phyloP scores from a whole-genome alignment of 108 stramenopile species.

The Cyclotella sp. region DNA sequence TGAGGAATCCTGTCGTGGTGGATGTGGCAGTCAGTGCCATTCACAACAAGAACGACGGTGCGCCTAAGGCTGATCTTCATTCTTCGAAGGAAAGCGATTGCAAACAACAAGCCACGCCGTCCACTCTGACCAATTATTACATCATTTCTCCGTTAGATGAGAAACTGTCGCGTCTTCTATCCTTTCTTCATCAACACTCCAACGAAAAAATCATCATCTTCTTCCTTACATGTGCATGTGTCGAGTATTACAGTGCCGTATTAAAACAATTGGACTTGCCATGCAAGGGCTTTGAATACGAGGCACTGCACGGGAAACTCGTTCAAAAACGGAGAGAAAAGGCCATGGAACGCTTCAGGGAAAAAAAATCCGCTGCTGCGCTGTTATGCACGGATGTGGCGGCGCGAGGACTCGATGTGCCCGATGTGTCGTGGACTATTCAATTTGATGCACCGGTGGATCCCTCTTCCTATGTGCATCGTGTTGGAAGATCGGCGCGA shows the following conservation, averaged over 20 bases:
- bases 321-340: constrained; percentile 93
- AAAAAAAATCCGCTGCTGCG: constrained; percentile 47
- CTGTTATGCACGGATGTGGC: constrained; percentile 98
- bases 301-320: constrained; percentile 95
- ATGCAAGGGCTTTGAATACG: constrained; percentile 56
- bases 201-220: constrained; percentile 95
- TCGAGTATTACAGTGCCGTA: constrained; percentile 90
- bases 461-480: constrained; percentile 96
- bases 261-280: constrained; percentile 59
- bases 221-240: constrained; percentile 96
- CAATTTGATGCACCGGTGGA: constrained; percentile 98
- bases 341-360: constrained; percentile 87
- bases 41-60: constrained; percentile 7
- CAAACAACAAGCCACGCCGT: constrained; percentile 77
- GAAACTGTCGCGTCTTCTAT: constrained; percentile 80
- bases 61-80: constrained; percentile 2
- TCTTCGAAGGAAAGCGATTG: constrained; percentile 14
- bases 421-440: constrained; percentile 95
- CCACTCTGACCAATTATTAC: constrained; percentile 93
- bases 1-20: constrained; percentile 96
- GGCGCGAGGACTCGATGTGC: constrained; percentile 96
- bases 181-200: constrained; percentile 80
- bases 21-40: constrained; percentile 78
- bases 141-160: constrained; percentile 81
- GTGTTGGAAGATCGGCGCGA: constrained; percentile 96